Base-by-base conservation (phyloP, 345 rosid genomes). In the Eucalyptus lansdowneana region DNA sequence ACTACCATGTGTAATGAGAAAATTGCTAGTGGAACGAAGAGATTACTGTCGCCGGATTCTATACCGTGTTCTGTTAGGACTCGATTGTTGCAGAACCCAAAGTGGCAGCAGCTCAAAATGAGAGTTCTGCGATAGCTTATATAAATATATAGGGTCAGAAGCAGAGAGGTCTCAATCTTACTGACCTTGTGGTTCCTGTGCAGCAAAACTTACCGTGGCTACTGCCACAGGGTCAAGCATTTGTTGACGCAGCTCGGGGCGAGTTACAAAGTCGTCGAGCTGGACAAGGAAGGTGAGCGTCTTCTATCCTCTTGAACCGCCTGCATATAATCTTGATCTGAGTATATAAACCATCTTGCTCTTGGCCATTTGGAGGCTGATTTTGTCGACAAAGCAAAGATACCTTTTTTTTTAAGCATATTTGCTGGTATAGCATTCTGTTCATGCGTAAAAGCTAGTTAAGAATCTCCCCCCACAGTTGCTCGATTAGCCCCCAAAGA, bases 151-250 rank as follows among this genome's bases (percentile, higher is more conserved):
- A 19, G 45, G 14, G 14, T 37, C 81, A 72, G 14, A 37, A 37
- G 45, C 45, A 37, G 45, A 72, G 25, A 72, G 44, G 81, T 72
- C 45, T 37, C 45, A 19, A 72, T 34, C 44, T 21, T 34, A 62
- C 14, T 34, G 81, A 72, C 45, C 45, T 19, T 11, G 14, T 72
- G 45, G 45, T 72, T 72, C 45, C 45, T 49, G 86, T 86, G 90
- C 97, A 96, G 99, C 89, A 96, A 96, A 93, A 95, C 96, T 58
- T 93, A 94, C 85, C 94, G 97, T 87, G 94, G 95, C 44, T 96
- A 92, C 90, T 94, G 96, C 91, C 89, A 86, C 72, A 94, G 92
- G 92, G 95, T 94, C 89, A 95, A 94, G 94, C 93, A 93, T 94
- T 88, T 96, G 89, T 89, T 94, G 88, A 93, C 94, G 25, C 92